Base-by-base conservation (phyloP, 768 basidiomycete genomes). In the Gymnopilus dilepis region DNA sequence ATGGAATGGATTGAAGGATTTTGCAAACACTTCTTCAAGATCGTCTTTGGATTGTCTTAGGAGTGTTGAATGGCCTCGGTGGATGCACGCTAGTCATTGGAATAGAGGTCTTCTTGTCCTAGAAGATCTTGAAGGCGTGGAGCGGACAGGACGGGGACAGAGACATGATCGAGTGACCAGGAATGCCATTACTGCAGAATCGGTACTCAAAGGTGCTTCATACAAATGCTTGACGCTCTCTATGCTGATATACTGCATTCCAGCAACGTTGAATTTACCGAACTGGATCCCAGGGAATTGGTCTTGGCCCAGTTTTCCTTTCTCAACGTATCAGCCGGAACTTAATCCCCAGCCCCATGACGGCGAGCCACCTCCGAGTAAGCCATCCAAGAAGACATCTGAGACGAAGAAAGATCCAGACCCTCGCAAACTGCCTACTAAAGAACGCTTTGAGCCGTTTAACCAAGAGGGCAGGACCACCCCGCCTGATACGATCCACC, bases 401-500 rank as follows among this genome's bases (percentile, higher is more conserved):
- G 61, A 65, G 37, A 66, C 47, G 67, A 62, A 65, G 69, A 59
- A 67, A 60, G n/a, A 45, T 19, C 28, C 47, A 8, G 26, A 38
- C 45, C 41, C 54, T 26, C 37, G 45, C 33, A 52, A 53, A 48
- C 22, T 26, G 13, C 51, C 61, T 19, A 13, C 11, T 8, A 52
- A 45, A 13, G 19, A 24, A n/a, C 43, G 13, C 12, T n/a, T 24
- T 43, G 68, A 67, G 53, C 56, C 53, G 3, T 17, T 22, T 7
- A 42, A 31, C 24, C 42, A 56, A 45, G 47, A 31, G 53, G 65
- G 41, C 62, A 42, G 60, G 42, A 56, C 51, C 54, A 42, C 43
- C 11, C 69, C 72, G 22, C 71, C 72, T 30, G 89, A 88, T 66
- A 77, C 73, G 13, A 87, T 93, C 4, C 90, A 91, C 72, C 81